Evolutionary conservation across 192 early-diverging fungal species (phyloP).

Genomic region (Coemansia umbellata): DNA sequence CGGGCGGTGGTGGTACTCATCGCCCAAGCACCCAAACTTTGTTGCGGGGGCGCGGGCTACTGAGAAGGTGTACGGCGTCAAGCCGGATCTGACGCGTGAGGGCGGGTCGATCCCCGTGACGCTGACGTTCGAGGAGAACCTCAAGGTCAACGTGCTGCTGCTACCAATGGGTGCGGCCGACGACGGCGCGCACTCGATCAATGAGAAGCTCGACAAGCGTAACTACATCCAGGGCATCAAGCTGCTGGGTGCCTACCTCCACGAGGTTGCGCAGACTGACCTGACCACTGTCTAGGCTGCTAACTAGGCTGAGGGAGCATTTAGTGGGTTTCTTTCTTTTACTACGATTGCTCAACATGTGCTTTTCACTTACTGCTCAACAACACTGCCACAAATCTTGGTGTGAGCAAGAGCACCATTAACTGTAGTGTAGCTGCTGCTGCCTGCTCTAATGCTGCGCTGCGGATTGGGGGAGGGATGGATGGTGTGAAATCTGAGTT

Average conservation of each 20-base stretch:
- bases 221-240: constrained; percentile 98
- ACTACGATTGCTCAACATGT: too few species aligned
- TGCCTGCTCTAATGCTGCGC: too few species aligned
- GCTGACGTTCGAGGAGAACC: constrained; percentile 93
- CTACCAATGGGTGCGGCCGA: constrained; percentile 93
- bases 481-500: too few species aligned
- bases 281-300: constrained; percentile 8
- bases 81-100: constrained; percentile 95
- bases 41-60: constrained; percentile 87
- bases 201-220: constrained; percentile 90
- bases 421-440: too few species aligned
- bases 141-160: constrained; percentile 85
- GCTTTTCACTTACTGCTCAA: too few species aligned
- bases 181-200: constrained; percentile 96
- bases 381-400: too few species aligned
- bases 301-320: too few species aligned
- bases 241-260: constrained; percentile 82
- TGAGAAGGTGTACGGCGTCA: constrained; percentile 86
- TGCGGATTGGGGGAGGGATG: too few species aligned
- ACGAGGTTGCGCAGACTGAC: constrained; percentile 68
- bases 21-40: constrained; percentile 90
- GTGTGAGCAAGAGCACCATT: too few species aligned
- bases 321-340: too few species aligned
- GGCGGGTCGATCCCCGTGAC: constrained; percentile 98
- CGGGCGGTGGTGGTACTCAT: constrained; percentile 90